Percentiles rank a stretch among this genome's conserved stretches.
Conservation (phyloP, 2,329 filamentous ascomycete genomes). For the Trichophyton equinum region DNA sequence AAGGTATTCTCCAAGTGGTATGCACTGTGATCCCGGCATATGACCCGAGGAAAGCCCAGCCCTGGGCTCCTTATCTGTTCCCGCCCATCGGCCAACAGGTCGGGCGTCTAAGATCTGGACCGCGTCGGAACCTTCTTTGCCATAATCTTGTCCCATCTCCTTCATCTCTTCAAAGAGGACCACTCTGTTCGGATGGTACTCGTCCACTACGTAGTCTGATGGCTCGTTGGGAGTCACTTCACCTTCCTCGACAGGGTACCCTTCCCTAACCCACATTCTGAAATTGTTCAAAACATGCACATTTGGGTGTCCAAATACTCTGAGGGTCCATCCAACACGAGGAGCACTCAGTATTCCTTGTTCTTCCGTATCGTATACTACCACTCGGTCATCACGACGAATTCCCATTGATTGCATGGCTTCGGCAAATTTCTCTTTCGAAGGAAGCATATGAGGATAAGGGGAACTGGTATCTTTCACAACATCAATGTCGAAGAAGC, state of each 20-base stretch:
- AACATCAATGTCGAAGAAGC: constrained; percentile 93
- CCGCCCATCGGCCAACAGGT: constrained; percentile 65
- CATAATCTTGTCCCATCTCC: constrained; percentile 59
- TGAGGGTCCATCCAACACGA: constrained; percentile 84
- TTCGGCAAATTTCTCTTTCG: constrained; percentile 63
- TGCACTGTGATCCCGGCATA: constrained; percentile 73
- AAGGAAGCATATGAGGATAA: constrained; percentile 94
- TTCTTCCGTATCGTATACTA: constrained; percentile 88
- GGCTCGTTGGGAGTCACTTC: constrained; percentile 25
- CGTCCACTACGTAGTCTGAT: constrained; percentile 40
- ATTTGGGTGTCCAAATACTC: constrained; percentile 73
- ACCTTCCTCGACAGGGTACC: constrained; percentile 69
- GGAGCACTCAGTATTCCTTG: constrained; percentile 90
- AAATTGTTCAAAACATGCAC: constrained; percentile 96
- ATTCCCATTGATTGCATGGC: constrained; percentile 87
- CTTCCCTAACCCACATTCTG: constrained; percentile 78
- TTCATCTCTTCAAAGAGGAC: constrained; percentile 72
- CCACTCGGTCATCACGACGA: constrained; percentile 71
- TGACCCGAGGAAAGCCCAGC: constrained; percentile 79
- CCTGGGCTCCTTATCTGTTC: constrained; percentile 73
- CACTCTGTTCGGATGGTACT: constrained; percentile 52
- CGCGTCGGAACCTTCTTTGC: constrained; percentile 71
- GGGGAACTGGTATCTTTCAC: constrained; percentile 77
- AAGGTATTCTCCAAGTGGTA: constrained; percentile 68
- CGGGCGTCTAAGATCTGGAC: constrained; percentile 85